phyloP scores from a whole-genome alignment of 2,329 filamentous ascomycete genomes.

The Nigrospora oryzae region DNA sequence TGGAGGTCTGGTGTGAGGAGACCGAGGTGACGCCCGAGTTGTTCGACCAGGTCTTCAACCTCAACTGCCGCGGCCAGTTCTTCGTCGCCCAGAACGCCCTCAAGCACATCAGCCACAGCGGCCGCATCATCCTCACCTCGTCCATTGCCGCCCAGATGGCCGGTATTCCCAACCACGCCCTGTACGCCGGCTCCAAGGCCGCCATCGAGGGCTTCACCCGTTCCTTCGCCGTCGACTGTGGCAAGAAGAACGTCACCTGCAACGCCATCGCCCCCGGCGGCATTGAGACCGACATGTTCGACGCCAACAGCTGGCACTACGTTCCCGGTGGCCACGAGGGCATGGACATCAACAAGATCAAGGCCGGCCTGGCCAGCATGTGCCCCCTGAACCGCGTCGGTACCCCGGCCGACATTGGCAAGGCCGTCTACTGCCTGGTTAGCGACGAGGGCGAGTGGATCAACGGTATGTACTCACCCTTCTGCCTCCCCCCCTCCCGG shows the following conservation, averaged over 20 bases:
- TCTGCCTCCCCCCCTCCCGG: slow-evolving; percentile 2
- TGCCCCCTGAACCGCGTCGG: slow-evolving; percentile 53
- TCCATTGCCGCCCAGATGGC: slow-evolving; percentile 60
- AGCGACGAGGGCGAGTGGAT: slow-evolving; percentile 56
- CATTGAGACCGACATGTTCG: slow-evolving; percentile 72
- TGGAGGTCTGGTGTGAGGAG: slow-evolving; percentile 63
- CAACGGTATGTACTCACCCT: slow-evolving; percentile 38
- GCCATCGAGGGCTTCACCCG: slow-evolving; percentile 67
- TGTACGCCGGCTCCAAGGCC: slow-evolving; percentile 66
- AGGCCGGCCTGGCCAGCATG: slow-evolving; percentile 43
- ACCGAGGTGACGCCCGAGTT: slow-evolving; percentile 62
- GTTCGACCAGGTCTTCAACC: slow-evolving; percentile 63
- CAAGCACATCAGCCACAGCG: slow-evolving; percentile 60
- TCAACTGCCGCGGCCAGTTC: slow-evolving; percentile 66
- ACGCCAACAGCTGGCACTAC: slow-evolving; percentile 60
- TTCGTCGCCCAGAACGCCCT: slow-evolving; percentile 71
- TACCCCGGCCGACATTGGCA: slow-evolving; percentile 48
- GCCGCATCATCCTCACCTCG: slow-evolving; percentile 64
- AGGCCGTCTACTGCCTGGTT: slow-evolving; percentile 46
- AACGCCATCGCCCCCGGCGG: slow-evolving; percentile 67
- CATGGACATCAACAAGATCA: slow-evolving; percentile 44
- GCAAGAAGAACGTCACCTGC: slow-evolving; percentile 58
- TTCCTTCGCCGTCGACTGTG: slow-evolving; percentile 64
- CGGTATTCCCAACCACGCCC: slow-evolving; percentile 59
- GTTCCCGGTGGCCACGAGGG: slow-evolving; percentile 46